Conservation (phyloP, 768 basidiomycete species). For the Tricholoma hemisulphureum region DNA sequence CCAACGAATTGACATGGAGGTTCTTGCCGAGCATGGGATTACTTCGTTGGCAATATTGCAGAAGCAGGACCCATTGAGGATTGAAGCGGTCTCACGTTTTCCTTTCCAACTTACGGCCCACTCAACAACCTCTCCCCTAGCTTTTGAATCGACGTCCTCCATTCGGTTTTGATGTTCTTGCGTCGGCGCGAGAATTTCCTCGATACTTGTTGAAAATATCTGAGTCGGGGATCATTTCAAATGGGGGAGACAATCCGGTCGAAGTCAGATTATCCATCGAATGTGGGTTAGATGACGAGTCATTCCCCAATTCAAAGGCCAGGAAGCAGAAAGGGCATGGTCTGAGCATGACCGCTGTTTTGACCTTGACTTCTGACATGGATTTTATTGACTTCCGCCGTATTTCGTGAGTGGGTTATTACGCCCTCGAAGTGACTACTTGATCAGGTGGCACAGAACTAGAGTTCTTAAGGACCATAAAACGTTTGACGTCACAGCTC, state of each 20-base stretch:
- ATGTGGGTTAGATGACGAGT: slow-evolving; percentile 49
- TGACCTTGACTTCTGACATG: slow-evolving; percentile 74
- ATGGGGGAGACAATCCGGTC: slow-evolving; percentile 51
- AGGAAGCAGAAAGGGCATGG: slow-evolving; percentile 47
- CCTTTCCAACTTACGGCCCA: not conserved
- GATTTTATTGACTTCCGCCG: slow-evolving; percentile 78
- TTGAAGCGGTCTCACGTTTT: slow-evolving; percentile 55
- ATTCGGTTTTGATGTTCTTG: slow-evolving; percentile 70
- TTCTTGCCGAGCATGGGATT: slow-evolving; percentile 74
- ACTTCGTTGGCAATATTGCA: slow-evolving; percentile 56
- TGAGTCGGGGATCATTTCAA: slow-evolving; percentile 43
- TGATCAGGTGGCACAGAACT: slow-evolving; percentile 47
- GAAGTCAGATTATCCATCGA: slow-evolving; percentile 54
- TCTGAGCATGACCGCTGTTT: slow-evolving; percentile 64
- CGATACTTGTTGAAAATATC: slow-evolving; percentile 54
- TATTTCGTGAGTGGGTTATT: slow-evolving; percentile 54
- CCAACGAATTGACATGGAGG: slow-evolving; percentile 39
- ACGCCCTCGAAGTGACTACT: not conserved
- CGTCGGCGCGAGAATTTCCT: slow-evolving; percentile 62
- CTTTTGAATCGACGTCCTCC: slow-evolving; percentile 72
- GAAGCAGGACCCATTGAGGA: slow-evolving; percentile 52
- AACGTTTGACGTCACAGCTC: slow-evolving; percentile 56
- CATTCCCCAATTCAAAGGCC: slow-evolving; percentile 25
- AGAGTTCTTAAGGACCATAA: slow-evolving; percentile 60
- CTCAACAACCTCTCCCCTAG: slow-evolving; percentile 32